Evolutionary conservation across 495 filamentous ascomycete species (phyloP).

Genomic region (Lepidopterella palustris): DNA sequence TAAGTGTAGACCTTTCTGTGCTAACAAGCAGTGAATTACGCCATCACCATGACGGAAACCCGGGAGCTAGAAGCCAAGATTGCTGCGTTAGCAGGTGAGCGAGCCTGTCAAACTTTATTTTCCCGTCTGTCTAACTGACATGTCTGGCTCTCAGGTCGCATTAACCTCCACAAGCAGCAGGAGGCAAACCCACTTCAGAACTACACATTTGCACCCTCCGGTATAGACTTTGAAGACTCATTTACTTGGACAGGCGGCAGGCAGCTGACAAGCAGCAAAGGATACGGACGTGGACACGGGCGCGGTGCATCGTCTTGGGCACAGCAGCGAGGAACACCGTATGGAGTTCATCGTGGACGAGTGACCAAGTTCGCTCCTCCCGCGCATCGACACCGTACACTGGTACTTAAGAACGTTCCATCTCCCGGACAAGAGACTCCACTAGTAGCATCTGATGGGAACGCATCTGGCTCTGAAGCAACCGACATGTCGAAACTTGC

Average conservation of each 20-base stretch:
- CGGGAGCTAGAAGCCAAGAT: constrained; percentile 10
- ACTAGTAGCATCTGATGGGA: neutral
- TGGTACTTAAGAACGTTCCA: constrained; percentile 8
- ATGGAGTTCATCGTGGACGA: constrained; percentile 10
- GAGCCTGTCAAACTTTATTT: neutral
- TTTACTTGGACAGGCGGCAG: neutral
- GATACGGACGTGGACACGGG: constrained; percentile 1
- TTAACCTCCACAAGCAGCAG: constrained; percentile 10
- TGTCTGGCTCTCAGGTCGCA: constrained; percentile 4
- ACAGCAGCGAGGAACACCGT: constrained; percentile 26
- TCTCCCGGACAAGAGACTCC: neutral
- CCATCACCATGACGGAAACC: constrained; percentile 1
- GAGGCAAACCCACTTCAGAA: neutral
- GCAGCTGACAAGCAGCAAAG: neutral
- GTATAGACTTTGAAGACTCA: neutral
- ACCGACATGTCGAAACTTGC: neutral
- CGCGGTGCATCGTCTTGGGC: constrained; percentile 5
- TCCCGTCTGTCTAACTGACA: neutral
- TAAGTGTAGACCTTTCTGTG: neutral
- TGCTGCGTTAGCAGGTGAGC: constrained; percentile 6
- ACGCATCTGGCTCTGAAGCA: neutral
- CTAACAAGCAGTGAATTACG: neutral
- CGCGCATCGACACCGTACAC: constrained; percentile 11
- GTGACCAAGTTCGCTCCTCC: constrained; percentile 2
- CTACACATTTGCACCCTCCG: neutral